A percentile compares a stretch with the other conserved stretches of the same genome.
Evolutionary conservation across 768 basidiomycete genomes (phyloP).

Genomic region (Pisolithus microcarpus): DNA sequence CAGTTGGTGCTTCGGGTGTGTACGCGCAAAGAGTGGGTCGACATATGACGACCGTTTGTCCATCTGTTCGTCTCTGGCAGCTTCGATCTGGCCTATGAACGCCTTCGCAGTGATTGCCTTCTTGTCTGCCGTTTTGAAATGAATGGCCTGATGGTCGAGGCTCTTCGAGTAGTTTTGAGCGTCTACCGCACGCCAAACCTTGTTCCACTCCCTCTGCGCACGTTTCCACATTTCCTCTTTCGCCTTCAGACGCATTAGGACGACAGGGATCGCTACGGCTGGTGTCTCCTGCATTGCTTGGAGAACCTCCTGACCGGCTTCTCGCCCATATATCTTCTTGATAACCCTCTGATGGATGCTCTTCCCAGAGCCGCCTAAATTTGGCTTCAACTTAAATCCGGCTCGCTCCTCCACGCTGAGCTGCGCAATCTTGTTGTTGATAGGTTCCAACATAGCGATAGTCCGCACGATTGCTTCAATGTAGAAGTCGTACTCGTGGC

Average conservation of each 20-base stretch:
- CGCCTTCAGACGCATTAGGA: conserved; percentile 81
- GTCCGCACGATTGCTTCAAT: conserved; percentile 93
- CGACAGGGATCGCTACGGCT: conserved; percentile 80
- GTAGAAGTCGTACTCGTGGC: conserved; percentile 98
- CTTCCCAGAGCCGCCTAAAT: conserved; percentile 76
- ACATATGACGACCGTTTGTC: conserved; percentile 59
- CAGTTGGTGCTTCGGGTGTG: conserved; percentile 69
- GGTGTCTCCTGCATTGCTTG: conserved; percentile 92
- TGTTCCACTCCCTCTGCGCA: conserved; percentile 97
- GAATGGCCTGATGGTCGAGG: conserved; percentile 87
- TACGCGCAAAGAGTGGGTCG: conserved; percentile 48
- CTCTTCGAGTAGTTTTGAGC: conserved; percentile 90
- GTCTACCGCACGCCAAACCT: conserved; percentile 96
- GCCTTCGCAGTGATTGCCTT: conserved; percentile 68
- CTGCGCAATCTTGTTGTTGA: conserved; percentile 78
- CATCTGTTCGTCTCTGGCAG: conserved; percentile 74
- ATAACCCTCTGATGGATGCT: conserved; percentile 88
- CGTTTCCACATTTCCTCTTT: conserved; percentile 99
- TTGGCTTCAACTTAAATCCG: conserved; percentile 81
- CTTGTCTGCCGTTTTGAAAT: conserved; percentile 89
- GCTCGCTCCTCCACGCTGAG: conserved; percentile 73
- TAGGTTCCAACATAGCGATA: conserved; percentile 84
- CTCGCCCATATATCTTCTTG: conserved; percentile 95
- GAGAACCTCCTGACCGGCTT: conserved; percentile 73
- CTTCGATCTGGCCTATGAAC: conserved; percentile 80